Evolutionary conservation across 805 yeast genomes (phyloP), one percentile per base, ranked within the genome.

Genomic region (Candida succiphila): DNA sequence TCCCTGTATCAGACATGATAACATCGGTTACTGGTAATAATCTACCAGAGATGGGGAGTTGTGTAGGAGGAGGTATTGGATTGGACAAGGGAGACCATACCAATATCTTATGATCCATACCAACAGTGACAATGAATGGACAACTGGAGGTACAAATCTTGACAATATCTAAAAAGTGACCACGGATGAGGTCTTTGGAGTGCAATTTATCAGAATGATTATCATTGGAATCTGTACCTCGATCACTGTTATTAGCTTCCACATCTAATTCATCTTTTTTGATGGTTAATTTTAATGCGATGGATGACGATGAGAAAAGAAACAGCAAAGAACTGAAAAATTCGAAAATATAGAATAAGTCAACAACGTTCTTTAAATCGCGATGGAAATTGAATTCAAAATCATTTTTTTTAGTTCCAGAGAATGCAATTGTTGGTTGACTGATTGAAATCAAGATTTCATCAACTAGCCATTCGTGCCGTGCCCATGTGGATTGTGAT

Each of bases 21-120:
- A 73, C 62, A 37, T 71, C 69, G 10, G 74, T 67, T 0, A 81
- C 63, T 1, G 87, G 88, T 76, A 84, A 70, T 31, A 71, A 60
- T 26, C 67, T 65, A 3, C 61, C 51, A 8, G 58, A 48, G 5
- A 59, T 48, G 16, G 69, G 69, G 19, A 67, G 46, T 30, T 58
- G 63, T 1, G 67, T 60, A 7, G 75, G 76, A 17, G 46, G 39
- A 33, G 67, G 78, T 32, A 57, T 51, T 27, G 65, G 82, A 16
- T 49, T 53, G 1, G 63, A 54, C 35, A 76, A 49, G 4, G 87
- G 87, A 0, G 83, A 78, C 94, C 94, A 84, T 9, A 83, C 72
- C 22, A 74, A 52, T 4, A 84, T 65, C 38, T 67, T 71, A 43
- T 80, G 87, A 45, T 84, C 94, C 48, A 85, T 58, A 4, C 88